These are phyloP conservation scores for Nicotiana attenuata DNA, from an alignment of 257 asterid species.

Conservation along the genomic window DNA sequence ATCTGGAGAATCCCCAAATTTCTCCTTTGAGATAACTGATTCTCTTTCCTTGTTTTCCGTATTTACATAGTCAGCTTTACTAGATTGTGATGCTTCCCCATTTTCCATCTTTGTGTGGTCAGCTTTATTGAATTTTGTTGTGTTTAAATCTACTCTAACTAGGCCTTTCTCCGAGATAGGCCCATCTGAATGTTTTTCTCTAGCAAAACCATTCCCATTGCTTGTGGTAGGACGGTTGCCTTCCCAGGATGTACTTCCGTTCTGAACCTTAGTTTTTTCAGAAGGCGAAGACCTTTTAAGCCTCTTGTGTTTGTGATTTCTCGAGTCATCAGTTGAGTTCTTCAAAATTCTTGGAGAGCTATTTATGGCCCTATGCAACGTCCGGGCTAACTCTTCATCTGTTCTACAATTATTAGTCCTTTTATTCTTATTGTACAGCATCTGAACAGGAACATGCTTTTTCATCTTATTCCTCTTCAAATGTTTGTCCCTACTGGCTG, in stretches of 20 bases:
- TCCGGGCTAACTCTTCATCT: slow-evolving; percentile 70
- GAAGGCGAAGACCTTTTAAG: slow-evolving; percentile 33
- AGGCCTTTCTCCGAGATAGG: slow-evolving; percentile 29
- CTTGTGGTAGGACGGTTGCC: slow-evolving; percentile 21
- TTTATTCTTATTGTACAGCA: slow-evolving; percentile 52
- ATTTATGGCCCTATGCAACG: slow-evolving; percentile 56
- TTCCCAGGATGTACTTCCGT: slow-evolving; percentile 28
- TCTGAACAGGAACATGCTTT: slow-evolving; percentile 56
- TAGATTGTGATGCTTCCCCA: slow-evolving; percentile 26
- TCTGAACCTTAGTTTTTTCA: slow-evolving; percentile 14
- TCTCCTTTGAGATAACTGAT: slow-evolving; percentile 22
- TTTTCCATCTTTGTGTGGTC: slow-evolving; percentile 27
- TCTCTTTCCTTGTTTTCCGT: slow-evolving; percentile 35
- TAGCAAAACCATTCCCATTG: slow-evolving; percentile 31
- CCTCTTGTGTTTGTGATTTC: slow-evolving; percentile 47
- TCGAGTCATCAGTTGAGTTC: slow-evolving; percentile 38
- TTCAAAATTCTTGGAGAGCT: slow-evolving; percentile 66
- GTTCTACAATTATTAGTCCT: slow-evolving; percentile 35
- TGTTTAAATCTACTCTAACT: slow-evolving; percentile 44
- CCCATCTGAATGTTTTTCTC: slow-evolving; percentile 25
- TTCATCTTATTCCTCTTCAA: slow-evolving; percentile 53
- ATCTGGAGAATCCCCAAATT: slow-evolving; percentile 34
- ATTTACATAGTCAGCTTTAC: slow-evolving; percentile 30
- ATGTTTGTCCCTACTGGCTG: slow-evolving; percentile 25
- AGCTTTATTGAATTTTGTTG: slow-evolving; percentile 26